Conservation (phyloP, 1,284 basidiomycete species). For the Bothia castanella region DNA sequence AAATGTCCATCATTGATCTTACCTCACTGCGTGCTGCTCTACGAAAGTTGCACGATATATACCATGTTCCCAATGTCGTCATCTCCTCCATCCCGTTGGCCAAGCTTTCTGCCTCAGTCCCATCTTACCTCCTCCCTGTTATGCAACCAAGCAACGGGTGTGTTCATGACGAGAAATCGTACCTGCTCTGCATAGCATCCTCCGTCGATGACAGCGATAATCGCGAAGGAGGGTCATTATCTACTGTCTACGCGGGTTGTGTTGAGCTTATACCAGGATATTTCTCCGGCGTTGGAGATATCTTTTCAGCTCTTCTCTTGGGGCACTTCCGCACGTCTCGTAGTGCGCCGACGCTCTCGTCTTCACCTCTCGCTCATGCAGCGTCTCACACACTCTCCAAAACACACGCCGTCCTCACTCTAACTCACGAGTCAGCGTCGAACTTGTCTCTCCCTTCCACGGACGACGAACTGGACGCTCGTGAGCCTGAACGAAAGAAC, state of each 20-base stretch:
- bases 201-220: constrained; percentile 31
- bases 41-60: constrained; percentile 66
- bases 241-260: constrained; percentile 61
- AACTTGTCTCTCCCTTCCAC: constrained; percentile 49
- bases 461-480: constrained; percentile 70
- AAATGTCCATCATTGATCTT: constrained; percentile 62
- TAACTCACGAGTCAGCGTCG: constrained; percentile 61
- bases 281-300: constrained; percentile 95
- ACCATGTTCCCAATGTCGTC: constrained; percentile 81
- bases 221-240: constrained; percentile 20
- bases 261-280: constrained; percentile 87
- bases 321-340: constrained; percentile 63
- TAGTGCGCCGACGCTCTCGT: not conserved
- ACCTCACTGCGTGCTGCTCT: constrained; percentile 69
- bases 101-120: constrained; percentile 54
- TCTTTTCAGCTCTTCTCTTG: constrained; percentile 91
- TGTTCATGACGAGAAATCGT: constrained; percentile 34
- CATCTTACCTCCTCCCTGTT: constrained; percentile 38
- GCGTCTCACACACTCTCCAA: constrained; percentile 73
- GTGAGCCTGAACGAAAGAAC: constrained; percentile 61
- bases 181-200: constrained; percentile 80
- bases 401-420: constrained; percentile 79
- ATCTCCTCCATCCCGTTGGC: constrained; percentile 83
- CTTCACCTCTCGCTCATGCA: constrained; percentile 40
- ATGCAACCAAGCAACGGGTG: constrained; percentile 3